These are phyloP conservation scores for Murraya koenigii DNA, from an alignment of 345 rosid species.

Conservation along the genomic window DNA sequence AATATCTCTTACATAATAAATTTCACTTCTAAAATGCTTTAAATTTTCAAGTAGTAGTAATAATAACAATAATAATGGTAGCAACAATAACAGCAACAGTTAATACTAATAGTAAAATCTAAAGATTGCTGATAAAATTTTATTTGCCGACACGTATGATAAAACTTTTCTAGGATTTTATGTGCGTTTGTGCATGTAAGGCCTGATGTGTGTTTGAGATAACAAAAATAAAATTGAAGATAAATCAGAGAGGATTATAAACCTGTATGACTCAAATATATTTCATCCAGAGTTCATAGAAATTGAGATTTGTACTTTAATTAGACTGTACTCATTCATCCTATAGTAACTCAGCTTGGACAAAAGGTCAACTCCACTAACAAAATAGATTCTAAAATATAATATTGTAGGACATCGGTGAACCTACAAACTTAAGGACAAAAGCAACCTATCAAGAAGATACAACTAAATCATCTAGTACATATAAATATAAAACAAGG, in stretches of 20 bases:
- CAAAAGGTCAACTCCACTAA: background rate
- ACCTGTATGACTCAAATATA: background rate
- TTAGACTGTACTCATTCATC: background rate
- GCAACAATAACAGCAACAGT: too few relatives aligned
- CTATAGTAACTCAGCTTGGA: background rate
- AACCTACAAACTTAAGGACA: background rate
- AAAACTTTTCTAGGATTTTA: too few relatives aligned
- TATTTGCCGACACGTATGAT: too few relatives aligned
- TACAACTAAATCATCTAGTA: background rate
- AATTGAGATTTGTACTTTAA: too few relatives aligned
- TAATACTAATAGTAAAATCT: too few relatives aligned
- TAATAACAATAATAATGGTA: accelerated
- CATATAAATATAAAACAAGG: background rate
- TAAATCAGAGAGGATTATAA: background rate
- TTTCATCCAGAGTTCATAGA: background rate
- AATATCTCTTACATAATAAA: too few relatives aligned
- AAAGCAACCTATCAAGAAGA: background rate
- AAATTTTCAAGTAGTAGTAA: too few relatives aligned
- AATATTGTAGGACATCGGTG: background rate
- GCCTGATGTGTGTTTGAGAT: too few relatives aligned
- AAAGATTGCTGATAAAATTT: too few relatives aligned
- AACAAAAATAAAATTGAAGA: too few relatives aligned
- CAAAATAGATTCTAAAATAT: background rate
- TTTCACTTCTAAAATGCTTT: too few relatives aligned
- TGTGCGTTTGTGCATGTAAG: too few relatives aligned